These are phyloP conservation scores for Septoria petroselini DNA, from an alignment of 2,329 filamentous ascomycete species.

Conservation along the genomic window DNA sequence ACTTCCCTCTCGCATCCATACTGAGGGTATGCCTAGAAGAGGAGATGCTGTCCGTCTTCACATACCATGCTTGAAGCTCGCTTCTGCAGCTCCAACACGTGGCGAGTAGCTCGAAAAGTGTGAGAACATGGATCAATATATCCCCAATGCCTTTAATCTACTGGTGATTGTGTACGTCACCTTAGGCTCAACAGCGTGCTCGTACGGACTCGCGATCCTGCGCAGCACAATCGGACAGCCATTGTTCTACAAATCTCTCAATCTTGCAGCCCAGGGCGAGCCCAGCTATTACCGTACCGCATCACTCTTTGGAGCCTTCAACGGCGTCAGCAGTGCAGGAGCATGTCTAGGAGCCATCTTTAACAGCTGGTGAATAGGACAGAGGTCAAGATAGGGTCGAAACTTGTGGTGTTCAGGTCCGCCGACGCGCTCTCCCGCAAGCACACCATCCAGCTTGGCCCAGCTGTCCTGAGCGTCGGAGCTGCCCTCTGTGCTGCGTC, in stretches of 20 bases:
- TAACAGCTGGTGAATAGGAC: conserved; percentile 37
- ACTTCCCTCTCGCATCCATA: too few species aligned
- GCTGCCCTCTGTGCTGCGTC: conserved; percentile 42
- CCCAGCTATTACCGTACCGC: conserved; percentile 45
- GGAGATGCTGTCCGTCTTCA: too few species aligned
- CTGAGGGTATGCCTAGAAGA: too few species aligned
- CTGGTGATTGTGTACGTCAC: conserved; percentile 30
- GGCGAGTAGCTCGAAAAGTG: too few species aligned
- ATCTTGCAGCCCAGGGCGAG: conserved; percentile 40
- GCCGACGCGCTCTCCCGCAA: conserved; percentile 42
- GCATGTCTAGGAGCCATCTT: conserved; percentile 40
- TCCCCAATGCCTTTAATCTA: conserved; percentile 13
- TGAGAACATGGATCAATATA: not conserved
- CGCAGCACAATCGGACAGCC: conserved; percentile 49
- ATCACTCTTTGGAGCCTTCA: conserved; percentile 46
- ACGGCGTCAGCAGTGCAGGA: conserved; percentile 48
- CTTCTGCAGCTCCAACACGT: too few species aligned
- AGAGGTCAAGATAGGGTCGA: too few species aligned
- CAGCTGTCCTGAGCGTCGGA: conserved; percentile 41
- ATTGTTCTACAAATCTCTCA: conserved; percentile 45
- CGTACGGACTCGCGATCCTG: conserved; percentile 42
- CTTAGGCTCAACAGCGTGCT: conserved; percentile 34
- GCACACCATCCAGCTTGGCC: conserved; percentile 40
- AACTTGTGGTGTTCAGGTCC: not conserved
- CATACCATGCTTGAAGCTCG: too few species aligned